A percentile compares a stretch with the other conserved stretches of the same genome.
Evolutionary conservation across 1,284 basidiomycete species (phyloP).

Genomic region (Moniliophthora roreri): DNA sequence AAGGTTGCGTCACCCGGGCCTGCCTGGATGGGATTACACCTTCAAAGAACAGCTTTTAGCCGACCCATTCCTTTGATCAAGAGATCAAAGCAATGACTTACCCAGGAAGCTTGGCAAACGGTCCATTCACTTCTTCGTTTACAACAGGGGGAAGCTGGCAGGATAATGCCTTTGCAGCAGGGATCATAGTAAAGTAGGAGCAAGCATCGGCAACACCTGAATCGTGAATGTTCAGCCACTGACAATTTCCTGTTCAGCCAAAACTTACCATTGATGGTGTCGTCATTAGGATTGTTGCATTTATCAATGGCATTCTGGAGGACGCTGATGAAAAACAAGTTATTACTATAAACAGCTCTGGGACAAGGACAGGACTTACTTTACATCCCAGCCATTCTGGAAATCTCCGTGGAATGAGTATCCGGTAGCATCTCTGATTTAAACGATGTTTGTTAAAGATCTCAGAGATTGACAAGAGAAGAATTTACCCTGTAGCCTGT

Average conservation of each 20-base stretch:
- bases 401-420: constrained; percentile 52
- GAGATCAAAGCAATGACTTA: too few relatives aligned
- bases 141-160: constrained; percentile 37
- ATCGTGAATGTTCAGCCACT: background rate
- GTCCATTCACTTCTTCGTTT: constrained; percentile 29
- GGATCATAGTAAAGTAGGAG: constrained; percentile 32
- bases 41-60: too few relatives aligned
- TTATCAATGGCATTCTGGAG: constrained; percentile 50
- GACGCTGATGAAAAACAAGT: constrained; percentile 19
- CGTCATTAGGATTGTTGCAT: constrained; percentile 41
- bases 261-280: constrained; percentile 27
- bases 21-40: constrained; percentile 36
- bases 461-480: background rate
- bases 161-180: constrained; percentile 21
- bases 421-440: constrained; percentile 41
- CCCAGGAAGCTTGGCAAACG: constrained; percentile 31
- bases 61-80: too few relatives aligned
- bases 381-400: constrained; percentile 40
- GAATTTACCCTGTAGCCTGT: background rate
- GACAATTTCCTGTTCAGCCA: background rate
- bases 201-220: constrained; percentile 42
- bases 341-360: background rate
- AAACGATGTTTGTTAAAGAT: too few relatives aligned
- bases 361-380: constrained; percentile 17
- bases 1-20: constrained; percentile 36